These are phyloP conservation scores for Calonectria pauciramosa DNA, from an alignment of 2,329 filamentous ascomycete species.

Conservation along the genomic window DNA sequence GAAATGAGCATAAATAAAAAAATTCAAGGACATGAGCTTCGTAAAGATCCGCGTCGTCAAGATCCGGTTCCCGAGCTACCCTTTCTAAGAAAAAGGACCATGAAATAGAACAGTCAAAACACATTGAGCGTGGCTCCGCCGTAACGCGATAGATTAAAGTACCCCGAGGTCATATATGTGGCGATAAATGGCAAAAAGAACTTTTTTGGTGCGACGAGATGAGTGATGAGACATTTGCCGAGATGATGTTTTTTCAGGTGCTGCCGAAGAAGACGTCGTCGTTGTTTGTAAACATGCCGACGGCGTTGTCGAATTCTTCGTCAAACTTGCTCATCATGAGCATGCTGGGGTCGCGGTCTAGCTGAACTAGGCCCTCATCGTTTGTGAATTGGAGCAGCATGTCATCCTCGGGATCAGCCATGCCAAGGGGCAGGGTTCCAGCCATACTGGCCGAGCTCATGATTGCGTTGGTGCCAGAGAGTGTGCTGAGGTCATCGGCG, in stretches of 20 bases:
- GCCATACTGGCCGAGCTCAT: constrained; percentile 51
- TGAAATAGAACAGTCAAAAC: constrained; percentile 29
- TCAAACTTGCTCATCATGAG: constrained; percentile 68
- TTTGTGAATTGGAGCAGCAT: constrained; percentile 59
- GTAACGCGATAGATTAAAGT: constrained; percentile 26
- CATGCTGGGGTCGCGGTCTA: constrained; percentile 63
- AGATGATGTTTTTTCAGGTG: constrained; percentile 37
- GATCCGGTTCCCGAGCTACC: constrained; percentile 23
- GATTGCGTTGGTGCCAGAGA: constrained; percentile 49
- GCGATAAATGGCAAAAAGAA: constrained; percentile 19
- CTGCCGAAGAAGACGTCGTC: constrained; percentile 67
- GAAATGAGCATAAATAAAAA: constrained; percentile 11
- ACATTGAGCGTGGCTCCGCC: constrained; percentile 8
- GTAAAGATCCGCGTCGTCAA: constrained; percentile 31
- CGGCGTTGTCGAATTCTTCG: constrained; percentile 64
- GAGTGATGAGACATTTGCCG: not conserved
- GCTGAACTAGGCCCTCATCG: constrained; percentile 57
- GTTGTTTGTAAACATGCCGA: constrained; percentile 65
- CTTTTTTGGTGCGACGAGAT: constrained; percentile 17
- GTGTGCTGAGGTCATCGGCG: constrained; percentile 48
- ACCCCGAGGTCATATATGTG: constrained; percentile 25
- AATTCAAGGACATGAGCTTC: constrained; percentile 42
- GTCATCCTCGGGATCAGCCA: constrained; percentile 60
- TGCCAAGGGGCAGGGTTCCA: constrained; percentile 49
- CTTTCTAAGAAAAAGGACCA: constrained; percentile 20